phyloP scores from a whole-genome alignment of 345 rosid genomes.

The Cardamine resedifolia region DNA sequence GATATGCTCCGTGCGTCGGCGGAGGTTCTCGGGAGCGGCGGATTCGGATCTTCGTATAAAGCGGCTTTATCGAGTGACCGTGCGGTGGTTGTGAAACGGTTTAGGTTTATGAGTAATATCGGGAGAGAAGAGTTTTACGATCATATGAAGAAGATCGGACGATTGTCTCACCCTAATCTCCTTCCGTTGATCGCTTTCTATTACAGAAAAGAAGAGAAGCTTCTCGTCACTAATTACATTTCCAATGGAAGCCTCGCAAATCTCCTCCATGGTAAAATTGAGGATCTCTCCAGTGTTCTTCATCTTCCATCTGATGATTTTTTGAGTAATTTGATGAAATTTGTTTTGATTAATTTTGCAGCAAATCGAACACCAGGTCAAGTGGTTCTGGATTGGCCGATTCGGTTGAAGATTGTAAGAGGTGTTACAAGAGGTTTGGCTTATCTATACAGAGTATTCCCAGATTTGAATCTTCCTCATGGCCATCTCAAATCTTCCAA shows the following conservation, averaged over 20 bases:
- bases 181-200: slow-evolving; percentile 69
- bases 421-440: slow-evolving; percentile 76
- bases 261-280: slow-evolving; percentile 65
- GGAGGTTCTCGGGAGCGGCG: slow-evolving; percentile 74
- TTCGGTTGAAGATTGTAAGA: slow-evolving; percentile 66
- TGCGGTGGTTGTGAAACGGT: slow-evolving; percentile 77
- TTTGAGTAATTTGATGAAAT: not conserved
- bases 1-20: slow-evolving; percentile 82
- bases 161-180: slow-evolving; percentile 67
- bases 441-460: slow-evolving; percentile 61
- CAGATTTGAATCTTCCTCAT: slow-evolving; percentile 48
- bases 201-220: slow-evolving; percentile 80
- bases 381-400: slow-evolving; percentile 69
- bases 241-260: slow-evolving; percentile 75
- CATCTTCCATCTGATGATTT: not conserved
- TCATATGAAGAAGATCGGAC: slow-evolving; percentile 71
- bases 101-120: slow-evolving; percentile 57
- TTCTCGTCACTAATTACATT: slow-evolving; percentile 63
- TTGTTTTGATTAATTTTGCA: slow-evolving; percentile 25
- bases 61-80: slow-evolving; percentile 55
- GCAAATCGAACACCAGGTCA: slow-evolving; percentile 51
- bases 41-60: slow-evolving; percentile 80
- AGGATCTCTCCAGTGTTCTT: not conserved
- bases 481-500: slow-evolving; percentile 92
- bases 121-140: slow-evolving; percentile 63